phyloP scores from a whole-genome alignment of 129 eudicot genomes.

The Rutidosis leptorrhynchoides region DNA sequence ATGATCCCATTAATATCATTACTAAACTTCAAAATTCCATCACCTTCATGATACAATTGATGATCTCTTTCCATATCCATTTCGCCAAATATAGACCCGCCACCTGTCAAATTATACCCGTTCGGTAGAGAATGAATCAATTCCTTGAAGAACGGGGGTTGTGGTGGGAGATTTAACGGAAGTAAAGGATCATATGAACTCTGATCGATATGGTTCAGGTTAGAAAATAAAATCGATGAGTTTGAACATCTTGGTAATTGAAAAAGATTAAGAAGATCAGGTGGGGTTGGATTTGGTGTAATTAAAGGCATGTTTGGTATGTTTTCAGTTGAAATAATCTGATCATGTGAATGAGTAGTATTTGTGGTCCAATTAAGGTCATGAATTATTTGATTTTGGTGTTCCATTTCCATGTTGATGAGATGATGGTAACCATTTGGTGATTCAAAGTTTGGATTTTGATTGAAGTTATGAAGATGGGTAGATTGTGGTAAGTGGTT shows the following conservation, averaged over 20 bases:
- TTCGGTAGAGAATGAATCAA: conserved; percentile 63
- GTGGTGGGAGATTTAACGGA: conserved; percentile 75
- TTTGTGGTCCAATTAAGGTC: conserved; percentile 25
- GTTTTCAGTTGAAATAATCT: conserved; percentile 29
- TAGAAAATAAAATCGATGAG: conserved; percentile 50
- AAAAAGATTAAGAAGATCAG: conserved; percentile 66
- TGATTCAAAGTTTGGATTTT: conserved; percentile 36
- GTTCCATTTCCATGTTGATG: conserved; percentile 45
- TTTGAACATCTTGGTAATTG: conserved; percentile 54
- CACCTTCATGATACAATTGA: conserved; percentile 53
- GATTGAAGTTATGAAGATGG: conserved; percentile 39
- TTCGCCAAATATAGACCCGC: conserved; percentile 49
- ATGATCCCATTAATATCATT: conserved; percentile 48
- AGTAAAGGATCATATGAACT: conserved; percentile 54
- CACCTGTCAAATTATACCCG: conserved; percentile 42
- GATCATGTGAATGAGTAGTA: conserved; percentile 26
- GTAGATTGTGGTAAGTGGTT: conserved; percentile 34
- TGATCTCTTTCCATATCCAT: conserved; percentile 55
- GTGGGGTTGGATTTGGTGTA: conserved; percentile 48
- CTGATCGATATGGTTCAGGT: conserved; percentile 30
- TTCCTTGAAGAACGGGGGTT: conserved; percentile 68
- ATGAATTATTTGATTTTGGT: conserved; percentile 35
- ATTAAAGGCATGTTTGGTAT: conserved; percentile 32
- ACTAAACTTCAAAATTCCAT: conserved; percentile 63
- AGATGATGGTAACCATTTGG: conserved; percentile 35